Evolutionary conservation across 495 filamentous ascomycete genomes (phyloP).

Genomic region (Xanthoparmelia taractica): DNA sequence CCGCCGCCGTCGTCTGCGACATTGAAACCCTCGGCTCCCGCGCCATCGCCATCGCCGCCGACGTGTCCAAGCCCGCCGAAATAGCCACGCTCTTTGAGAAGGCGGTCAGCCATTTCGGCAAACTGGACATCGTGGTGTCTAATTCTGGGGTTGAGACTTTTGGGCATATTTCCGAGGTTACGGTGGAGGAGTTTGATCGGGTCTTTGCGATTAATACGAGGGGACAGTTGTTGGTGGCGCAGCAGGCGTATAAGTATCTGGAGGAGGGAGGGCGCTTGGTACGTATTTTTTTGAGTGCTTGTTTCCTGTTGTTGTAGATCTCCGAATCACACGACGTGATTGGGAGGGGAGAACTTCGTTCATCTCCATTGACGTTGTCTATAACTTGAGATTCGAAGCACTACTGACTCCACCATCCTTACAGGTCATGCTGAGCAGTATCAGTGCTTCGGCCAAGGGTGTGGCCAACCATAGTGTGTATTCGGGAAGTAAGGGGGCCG

Average conservation of each 20-base stretch:
- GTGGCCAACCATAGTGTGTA: slow-evolving; percentile 57
- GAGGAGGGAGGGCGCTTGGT: slow-evolving; percentile 35
- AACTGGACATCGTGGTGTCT: slow-evolving; percentile 67
- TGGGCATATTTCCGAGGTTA: slow-evolving; percentile 54
- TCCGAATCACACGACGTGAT: not conserved
- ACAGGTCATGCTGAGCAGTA: slow-evolving; percentile 27
- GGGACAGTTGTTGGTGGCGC: slow-evolving; percentile 78
- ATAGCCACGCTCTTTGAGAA: slow-evolving; percentile 56
- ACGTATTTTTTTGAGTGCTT: not conserved
- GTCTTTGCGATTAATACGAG: slow-evolving; percentile 71
- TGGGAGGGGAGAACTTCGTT: not conserved
- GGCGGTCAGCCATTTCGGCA: slow-evolving; percentile 58
- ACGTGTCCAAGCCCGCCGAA: slow-evolving; percentile 59
- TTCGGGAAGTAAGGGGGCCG: slow-evolving; percentile 50
- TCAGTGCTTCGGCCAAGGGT: slow-evolving; percentile 47
- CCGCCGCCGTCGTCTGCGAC: slow-evolving; percentile 51
- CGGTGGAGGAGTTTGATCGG: slow-evolving; percentile 64
- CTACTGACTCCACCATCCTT: not conserved
- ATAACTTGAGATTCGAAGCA: not conserved
- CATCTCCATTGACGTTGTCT: not conserved
- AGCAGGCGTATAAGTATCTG: slow-evolving; percentile 61
- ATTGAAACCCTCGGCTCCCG: slow-evolving; percentile 54
- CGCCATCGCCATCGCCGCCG: slow-evolving; percentile 67
- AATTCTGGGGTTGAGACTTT: slow-evolving; percentile 54
- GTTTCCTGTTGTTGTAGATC: not conserved